Conservation (phyloP, 2,329 filamentous ascomycete species). For the Pseudogymnoascus sp. region DNA sequence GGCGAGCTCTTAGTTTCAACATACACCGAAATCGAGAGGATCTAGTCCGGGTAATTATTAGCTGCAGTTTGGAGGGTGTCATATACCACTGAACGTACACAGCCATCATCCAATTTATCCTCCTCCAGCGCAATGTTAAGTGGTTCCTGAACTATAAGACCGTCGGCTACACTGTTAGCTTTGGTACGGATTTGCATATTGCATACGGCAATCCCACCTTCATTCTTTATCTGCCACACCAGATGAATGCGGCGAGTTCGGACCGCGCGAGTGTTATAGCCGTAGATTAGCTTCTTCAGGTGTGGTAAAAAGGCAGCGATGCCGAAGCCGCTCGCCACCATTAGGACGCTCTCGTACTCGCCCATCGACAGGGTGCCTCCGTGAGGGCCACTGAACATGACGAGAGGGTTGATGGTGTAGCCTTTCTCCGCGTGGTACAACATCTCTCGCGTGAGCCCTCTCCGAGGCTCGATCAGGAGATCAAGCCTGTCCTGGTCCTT, state of each 20-base stretch:
- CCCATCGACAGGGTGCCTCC: slow-evolving; percentile 22
- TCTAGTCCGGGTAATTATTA: neutral
- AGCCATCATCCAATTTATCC: neutral
- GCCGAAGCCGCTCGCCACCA: slow-evolving; percentile 29
- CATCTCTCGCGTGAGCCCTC: too few species aligned
- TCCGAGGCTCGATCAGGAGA: slow-evolving; percentile 26
- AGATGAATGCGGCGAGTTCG: slow-evolving; percentile 26
- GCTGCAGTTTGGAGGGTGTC: neutral
- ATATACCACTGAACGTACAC: neutral
- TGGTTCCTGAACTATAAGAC: slow-evolving; percentile 2
- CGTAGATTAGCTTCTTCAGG: slow-evolving; percentile 30
- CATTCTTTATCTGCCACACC: slow-evolving; percentile 27
- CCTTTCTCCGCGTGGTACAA: slow-evolving; percentile 14
- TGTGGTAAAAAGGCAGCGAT: slow-evolving; percentile 29
- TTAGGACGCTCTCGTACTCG: slow-evolving; percentile 27
- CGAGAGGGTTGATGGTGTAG: slow-evolving; percentile 3
- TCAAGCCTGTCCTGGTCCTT: slow-evolving; percentile 19
- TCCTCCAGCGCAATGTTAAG: neutral
- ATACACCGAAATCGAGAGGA: neutral
- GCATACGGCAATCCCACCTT: neutral
- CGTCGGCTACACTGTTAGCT: too few species aligned
- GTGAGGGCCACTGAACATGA: slow-evolving; percentile 28
- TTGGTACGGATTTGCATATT: neutral
- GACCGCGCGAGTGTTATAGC: slow-evolving; percentile 26
- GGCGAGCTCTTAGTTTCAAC: neutral